Evolutionary conservation across 129 eudicot species (phyloP).

Genomic region (Tagetes erecta): DNA sequence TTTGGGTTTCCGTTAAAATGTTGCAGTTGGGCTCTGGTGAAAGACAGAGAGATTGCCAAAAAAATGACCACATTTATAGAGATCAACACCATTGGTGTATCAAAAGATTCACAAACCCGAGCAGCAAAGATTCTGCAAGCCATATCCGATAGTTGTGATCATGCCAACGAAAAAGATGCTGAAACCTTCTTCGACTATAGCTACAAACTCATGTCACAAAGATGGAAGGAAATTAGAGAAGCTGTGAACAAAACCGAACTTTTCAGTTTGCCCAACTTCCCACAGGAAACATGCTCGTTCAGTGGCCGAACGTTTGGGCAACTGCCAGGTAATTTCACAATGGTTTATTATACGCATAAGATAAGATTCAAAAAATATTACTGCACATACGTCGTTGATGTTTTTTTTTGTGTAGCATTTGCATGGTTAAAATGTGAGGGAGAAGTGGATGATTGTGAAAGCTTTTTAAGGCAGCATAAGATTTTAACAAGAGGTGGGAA

Average conservation of each 20-base stretch:
- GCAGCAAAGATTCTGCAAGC: slow-evolving; percentile 55
- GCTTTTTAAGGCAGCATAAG: slow-evolving; percentile 49
- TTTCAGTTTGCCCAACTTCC: slow-evolving; percentile 43
- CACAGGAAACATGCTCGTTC: slow-evolving; percentile 44
- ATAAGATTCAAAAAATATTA: not conserved
- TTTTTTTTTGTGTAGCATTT: slow-evolving; percentile 47
- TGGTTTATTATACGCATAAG: not conserved
- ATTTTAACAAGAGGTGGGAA: slow-evolving; percentile 50
- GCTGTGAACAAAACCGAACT: slow-evolving; percentile 26
- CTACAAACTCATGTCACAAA: slow-evolving; percentile 43
- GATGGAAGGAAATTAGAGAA: slow-evolving; percentile 61
- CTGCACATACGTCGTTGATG: not conserved
- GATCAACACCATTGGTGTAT: slow-evolving; percentile 70
- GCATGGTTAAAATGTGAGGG: slow-evolving; percentile 74
- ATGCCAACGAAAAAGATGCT: not conserved
- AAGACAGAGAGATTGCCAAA: slow-evolving; percentile 57
- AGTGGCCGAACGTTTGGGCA: slow-evolving; percentile 29
- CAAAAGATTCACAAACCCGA: slow-evolving; percentile 71
- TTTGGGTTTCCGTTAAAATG: not conserved
- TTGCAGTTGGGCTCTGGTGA: slow-evolving; percentile 78
- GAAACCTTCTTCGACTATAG: slow-evolving; percentile 49
- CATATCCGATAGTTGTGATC: slow-evolving; percentile 45
- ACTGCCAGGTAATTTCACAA: slow-evolving; percentile 50
- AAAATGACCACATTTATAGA: slow-evolving; percentile 59
- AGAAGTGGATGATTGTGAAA: slow-evolving; percentile 45